phyloP scores from a whole-genome alignment of 2,329 filamentous ascomycete genomes.

The Beauveria rudraprayagi region DNA sequence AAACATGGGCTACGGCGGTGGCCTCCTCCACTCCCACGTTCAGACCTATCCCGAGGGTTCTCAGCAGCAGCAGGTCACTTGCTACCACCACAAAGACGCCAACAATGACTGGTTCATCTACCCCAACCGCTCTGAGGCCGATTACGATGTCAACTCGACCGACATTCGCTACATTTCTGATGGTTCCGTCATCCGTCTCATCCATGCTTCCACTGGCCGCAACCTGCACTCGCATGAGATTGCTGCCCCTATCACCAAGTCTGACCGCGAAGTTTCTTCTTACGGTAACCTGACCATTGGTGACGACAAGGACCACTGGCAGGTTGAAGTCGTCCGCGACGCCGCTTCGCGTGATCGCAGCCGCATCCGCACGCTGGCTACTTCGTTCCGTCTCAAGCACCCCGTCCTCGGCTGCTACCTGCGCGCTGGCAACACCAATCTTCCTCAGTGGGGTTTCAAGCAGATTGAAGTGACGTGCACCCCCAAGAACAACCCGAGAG shows the following conservation, averaged over 20 bases:
- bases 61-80: conserved; percentile 90
- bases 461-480: conserved; percentile 96
- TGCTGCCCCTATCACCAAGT: conserved; percentile 79
- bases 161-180: conserved; percentile 71
- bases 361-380: conserved; percentile 83
- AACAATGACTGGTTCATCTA: conserved; percentile 99
- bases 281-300: conserved; percentile 95
- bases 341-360: conserved; percentile 78
- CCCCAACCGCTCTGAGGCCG: conserved; percentile 71
- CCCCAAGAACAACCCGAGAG: conserved; percentile 84
- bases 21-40: conserved; percentile 90
- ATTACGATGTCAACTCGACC: conserved; percentile 60
- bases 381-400: conserved; percentile 83
- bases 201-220: conserved; percentile 91
- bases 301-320: conserved; percentile 97
- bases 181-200: conserved; percentile 70
- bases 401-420: conserved; percentile 82
- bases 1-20: conserved; percentile 98
- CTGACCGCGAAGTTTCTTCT: conserved; percentile 84
- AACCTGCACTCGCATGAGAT: conserved; percentile 95
- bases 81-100: conserved; percentile 98
- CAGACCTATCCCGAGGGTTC: conserved; percentile 96
- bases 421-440: conserved; percentile 87
- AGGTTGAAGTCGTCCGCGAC: conserved; percentile 83
- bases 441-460: conserved; percentile 99